A percentile compares a stretch with the other conserved stretches of the same genome.
These are phyloP conservation scores for Xylaria sp. DNA, from an alignment of 2,329 filamentous ascomycete species.

Conservation along the genomic window DNA sequence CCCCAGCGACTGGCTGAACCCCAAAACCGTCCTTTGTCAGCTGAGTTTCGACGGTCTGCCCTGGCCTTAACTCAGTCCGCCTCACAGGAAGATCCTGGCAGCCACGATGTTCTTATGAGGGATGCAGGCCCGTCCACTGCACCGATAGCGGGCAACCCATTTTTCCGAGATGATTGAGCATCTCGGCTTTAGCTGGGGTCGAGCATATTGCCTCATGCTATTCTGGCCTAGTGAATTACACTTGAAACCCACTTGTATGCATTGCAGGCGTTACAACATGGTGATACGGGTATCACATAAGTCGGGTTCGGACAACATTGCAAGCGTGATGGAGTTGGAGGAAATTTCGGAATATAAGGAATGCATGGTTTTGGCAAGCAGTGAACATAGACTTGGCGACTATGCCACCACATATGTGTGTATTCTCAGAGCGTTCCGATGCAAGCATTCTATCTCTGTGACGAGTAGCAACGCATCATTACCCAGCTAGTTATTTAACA, in stretches of 20 bases:
- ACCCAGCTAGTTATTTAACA: neutral
- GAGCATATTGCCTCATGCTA: constrained; percentile 26
- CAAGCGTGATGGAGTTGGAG: constrained; percentile 40
- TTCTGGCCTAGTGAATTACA: constrained; percentile 35
- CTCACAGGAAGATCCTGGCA: constrained; percentile 48
- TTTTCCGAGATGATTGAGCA: constrained; percentile 60
- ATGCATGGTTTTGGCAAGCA: constrained; percentile 34
- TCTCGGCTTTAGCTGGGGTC: constrained; percentile 5
- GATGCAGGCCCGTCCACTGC: constrained; percentile 67
- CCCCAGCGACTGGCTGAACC: constrained; percentile 60
- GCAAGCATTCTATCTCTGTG: constrained; percentile 1
- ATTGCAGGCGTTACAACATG: constrained; percentile 48
- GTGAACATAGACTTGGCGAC: constrained; percentile 31
- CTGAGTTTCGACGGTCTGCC: constrained; percentile 50
- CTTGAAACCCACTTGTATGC: constrained; percentile 41
- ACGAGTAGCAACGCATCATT: constrained; percentile 15
- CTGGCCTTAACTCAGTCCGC: constrained; percentile 37
- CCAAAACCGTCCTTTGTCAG: constrained; percentile 62
- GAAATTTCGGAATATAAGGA: constrained; percentile 26
- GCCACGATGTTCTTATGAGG: constrained; percentile 65
- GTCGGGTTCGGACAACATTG: constrained; percentile 36
- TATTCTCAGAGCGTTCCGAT: constrained; percentile 18
- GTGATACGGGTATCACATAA: constrained; percentile 42
- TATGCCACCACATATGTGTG: constrained; percentile 19
- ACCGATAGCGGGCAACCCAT: constrained; percentile 59